Evolutionary conservation across 164 flowering plant species (phyloP), one percentile per base, ranked within the genome.

Genomic region (Protea cynaroides): DNA sequence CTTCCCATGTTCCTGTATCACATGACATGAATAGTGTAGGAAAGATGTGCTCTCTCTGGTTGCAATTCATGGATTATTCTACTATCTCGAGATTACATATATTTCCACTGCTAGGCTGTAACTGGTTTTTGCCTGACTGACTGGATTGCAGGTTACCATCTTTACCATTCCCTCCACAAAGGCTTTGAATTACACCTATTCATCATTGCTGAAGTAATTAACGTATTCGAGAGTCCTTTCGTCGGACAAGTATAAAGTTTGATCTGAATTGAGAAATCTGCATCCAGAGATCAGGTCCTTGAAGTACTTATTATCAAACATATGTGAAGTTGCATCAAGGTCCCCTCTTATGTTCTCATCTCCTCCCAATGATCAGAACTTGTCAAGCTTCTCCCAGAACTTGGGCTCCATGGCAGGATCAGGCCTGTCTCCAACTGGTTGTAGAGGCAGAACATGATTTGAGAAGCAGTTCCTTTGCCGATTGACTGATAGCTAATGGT

Each of bases 231-330:
- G 73, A 0, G 93, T 91, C 65, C 58, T 47, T 6, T 19, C 44
- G 10, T 67, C 66, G 8, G 25, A 67, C 0, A 92, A 84, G 62
- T 15, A 83, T 47, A 94, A 69, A 0, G 95, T 82, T 54, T 91
- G 77, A 69, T 94, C 97, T 0, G 98, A 94, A 63, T 91, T 91
- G 37, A 94, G 66, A 63, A 94, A 94, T 23, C 97, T 97, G 64
- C 81, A 81, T 29, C 87, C 84, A 0, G 59, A 58, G 0, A 87
- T 89, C 81, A 91, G 75, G 75, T 89, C 97, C 78, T 82, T 91
- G 75, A 84, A 94, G 62, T 94, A 94, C 61, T 78, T 90, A 61
- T 91, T 94, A 57, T 94, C 96, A 52, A 94, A 94, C 7, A 70
- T 6, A 4, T 21, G 19, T 0, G 97, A 96, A 0, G 98, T 94